Evolutionary conservation across 225 moss, liverwort and hornwort genomes (phyloP).

Genomic region (Lunularia cruciata): DNA sequence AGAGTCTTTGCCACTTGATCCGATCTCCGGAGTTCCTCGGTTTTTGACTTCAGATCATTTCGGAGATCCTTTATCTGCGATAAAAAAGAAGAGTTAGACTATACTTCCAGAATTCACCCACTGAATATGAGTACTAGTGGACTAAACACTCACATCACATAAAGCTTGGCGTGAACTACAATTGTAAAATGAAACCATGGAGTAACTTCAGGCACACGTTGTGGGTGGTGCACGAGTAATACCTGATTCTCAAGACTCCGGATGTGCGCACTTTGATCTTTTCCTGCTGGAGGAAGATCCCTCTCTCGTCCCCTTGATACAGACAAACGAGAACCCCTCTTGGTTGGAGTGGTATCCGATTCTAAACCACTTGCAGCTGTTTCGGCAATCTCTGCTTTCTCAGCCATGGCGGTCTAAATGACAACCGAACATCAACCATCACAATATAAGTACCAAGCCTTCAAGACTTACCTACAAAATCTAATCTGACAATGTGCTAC

Average conservation of each 20-base stretch:
- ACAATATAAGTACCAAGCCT: too few species aligned
- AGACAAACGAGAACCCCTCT: conserved; percentile 49
- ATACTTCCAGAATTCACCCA: neutral
- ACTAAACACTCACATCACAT: too few species aligned
- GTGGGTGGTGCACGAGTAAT: neutral
- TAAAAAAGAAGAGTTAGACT: neutral
- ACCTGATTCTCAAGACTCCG: conserved; percentile 82
- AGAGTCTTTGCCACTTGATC: conserved; percentile 67
- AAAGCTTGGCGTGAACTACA: too few species aligned
- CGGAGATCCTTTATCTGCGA: conserved; percentile 75
- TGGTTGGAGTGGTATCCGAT: conserved; percentile 61
- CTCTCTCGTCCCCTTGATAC: conserved; percentile 58
- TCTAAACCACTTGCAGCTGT: conserved; percentile 54
- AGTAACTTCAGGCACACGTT: too few species aligned
- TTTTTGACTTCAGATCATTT: conserved; percentile 60
- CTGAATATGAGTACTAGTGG: neutral
- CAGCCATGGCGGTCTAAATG: conserved; percentile 56
- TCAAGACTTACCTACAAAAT: too few species aligned
- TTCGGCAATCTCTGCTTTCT: conserved; percentile 63
- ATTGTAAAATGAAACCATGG: too few species aligned
- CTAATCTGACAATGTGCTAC: too few species aligned
- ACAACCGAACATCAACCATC: too few species aligned
- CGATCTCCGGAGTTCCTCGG: conserved; percentile 75
- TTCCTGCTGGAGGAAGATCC: conserved; percentile 68
- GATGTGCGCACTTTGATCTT: conserved; percentile 71